Evolutionary conservation across 257 asterid species (phyloP), one percentile per base, ranked within the genome.

Genomic region (Coffea canephora): DNA sequence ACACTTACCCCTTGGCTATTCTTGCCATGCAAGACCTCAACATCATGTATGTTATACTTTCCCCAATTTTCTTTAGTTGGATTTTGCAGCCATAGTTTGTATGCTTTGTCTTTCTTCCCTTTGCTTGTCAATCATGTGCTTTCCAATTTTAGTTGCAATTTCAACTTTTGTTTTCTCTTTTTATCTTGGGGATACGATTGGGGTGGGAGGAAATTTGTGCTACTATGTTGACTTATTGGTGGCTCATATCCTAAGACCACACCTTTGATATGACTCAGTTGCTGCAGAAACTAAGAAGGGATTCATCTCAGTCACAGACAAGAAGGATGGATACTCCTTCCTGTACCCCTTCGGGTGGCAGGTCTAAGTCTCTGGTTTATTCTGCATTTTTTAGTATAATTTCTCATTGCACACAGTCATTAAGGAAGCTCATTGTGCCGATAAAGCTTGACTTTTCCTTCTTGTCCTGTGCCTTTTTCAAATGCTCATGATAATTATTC

Each of bases 311-410:
- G 94, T 90, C 84, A 87, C 89, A 10, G 96, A 95, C 89, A 92
- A 89, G 82, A 93, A 91, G 85, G 97, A 95, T 71, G 94, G 96
- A 64, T 95, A 95, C 85, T 84, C 89, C 66, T 93, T 95, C 82
- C 80, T 92, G 67, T 92, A 91, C 75, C 98, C 98, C 61, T 93
- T 95, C 68, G 99, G 99, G 12, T 95, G 98, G 97, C 99, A 91
- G 99, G 98, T 92, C 46, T 8, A 54, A 73, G 66, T 80, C 16
- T 74, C 77, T 45, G 59, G 67, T 80, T 80, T 73, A 18, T 80
- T 62, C 50, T 71, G 74, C 25, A 41, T 77, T 31, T 25, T 25
- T 2, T 21, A 65, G 12, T 61, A 1, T 72, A 57, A 21, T 72
- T 74, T 72, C 69, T 77, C 36, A 41, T 59, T 74, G 16, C 18